Conservation (phyloP, 345 rosid genomes). For the Citrus sp. region DNA sequence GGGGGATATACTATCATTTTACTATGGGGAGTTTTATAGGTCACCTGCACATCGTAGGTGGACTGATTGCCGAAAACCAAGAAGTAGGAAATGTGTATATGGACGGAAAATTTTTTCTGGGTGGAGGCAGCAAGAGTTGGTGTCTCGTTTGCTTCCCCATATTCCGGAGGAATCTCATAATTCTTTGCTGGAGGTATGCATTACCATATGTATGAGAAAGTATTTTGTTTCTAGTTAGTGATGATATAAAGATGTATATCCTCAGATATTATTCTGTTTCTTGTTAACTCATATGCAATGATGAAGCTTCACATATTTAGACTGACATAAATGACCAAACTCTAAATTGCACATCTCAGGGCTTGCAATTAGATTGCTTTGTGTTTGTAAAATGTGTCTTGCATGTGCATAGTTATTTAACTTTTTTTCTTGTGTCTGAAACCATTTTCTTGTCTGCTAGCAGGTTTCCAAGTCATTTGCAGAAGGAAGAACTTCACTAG, state of each 20-base stretch:
- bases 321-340: neutral
- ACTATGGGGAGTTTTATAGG: conserved; percentile 57
- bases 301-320: neutral
- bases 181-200: conserved; percentile 38
- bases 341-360: neutral
- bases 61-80: conserved; percentile 51
- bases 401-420: neutral
- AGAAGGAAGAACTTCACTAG: conserved; percentile 49
- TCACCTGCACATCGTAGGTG: conserved; percentile 50
- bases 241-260: neutral
- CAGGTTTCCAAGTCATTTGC: conserved; percentile 63
- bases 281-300: neutral
- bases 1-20: conserved; percentile 53
- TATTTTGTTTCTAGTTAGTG: neutral
- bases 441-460: conserved; percentile 9
- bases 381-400: neutral
- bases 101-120: conserved; percentile 64
- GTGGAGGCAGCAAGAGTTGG: conserved; percentile 69
- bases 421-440: neutral
- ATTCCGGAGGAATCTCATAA: conserved; percentile 37
- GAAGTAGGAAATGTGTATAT: conserved; percentile 37
- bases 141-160: conserved; percentile 55
- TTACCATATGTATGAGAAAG: neutral
- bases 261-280: neutral
- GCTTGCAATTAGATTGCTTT: neutral